These are phyloP conservation scores for Trypanosomatidae sp. DNA, from an alignment of 208 protist genomes.

Conservation along the genomic window DNA sequence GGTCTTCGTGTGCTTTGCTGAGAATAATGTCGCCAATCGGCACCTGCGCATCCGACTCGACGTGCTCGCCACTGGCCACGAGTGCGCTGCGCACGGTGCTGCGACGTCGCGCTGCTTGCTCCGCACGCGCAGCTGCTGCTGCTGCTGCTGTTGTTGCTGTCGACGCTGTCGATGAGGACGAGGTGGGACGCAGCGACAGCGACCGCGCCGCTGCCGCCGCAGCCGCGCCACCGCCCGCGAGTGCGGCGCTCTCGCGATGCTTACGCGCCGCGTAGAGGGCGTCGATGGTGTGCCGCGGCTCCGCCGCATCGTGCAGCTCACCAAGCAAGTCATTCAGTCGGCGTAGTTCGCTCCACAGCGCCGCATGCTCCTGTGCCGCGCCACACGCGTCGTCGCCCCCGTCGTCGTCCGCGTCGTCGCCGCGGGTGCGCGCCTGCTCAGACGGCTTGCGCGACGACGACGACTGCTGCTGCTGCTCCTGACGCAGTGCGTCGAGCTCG, in stretches of 20 bases:
- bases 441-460: conserved; percentile 1
- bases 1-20: conserved; percentile 36
- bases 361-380: conserved; percentile 11
- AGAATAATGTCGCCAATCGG: conserved; percentile 54
- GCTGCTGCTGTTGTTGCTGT: neutral
- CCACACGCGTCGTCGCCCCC: neutral
- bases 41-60: conserved; percentile 1
- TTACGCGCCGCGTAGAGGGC: conserved; percentile 73
- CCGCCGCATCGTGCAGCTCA: conserved; percentile 19
- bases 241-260: conserved; percentile 4
- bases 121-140: neutral
- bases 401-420: neutral
- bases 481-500: conserved; percentile 14
- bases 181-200: neutral
- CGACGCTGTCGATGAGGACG: neutral
- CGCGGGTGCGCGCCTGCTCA: neutral
- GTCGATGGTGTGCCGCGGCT: conserved; percentile 58
- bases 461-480: conserved; percentile 7
- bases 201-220: neutral
- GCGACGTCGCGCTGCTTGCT: neutral
- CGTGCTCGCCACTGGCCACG: too few species aligned
- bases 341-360: conserved; percentile 49
- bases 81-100: conserved; percentile 1
- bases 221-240: neutral
- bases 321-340: conserved; percentile 40